phyloP scores from a whole-genome alignment of 148 eudicot species.

The Polygonum aviculare region DNA sequence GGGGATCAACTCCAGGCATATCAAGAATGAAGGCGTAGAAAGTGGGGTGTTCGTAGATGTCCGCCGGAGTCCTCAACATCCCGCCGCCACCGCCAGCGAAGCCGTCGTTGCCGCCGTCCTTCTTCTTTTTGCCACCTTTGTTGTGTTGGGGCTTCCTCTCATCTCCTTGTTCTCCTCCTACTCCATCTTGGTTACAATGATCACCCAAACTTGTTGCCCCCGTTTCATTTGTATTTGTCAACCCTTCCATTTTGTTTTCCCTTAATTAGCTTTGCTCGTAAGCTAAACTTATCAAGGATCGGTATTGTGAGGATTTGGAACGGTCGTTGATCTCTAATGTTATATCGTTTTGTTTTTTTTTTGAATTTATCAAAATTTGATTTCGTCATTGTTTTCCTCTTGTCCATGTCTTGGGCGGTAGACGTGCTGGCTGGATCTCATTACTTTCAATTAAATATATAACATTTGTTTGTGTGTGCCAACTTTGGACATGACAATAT shows the following conservation, averaged over 20 bases:
- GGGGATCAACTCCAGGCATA: conserved; percentile 40
- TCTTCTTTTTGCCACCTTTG: neutral
- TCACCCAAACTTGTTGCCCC: neutral
- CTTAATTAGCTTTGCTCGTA: neutral
- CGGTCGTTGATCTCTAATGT: neutral
- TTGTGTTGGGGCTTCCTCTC: neutral
- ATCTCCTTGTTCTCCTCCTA: neutral
- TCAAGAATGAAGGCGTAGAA: conserved; percentile 26
- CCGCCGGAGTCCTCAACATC: conserved; percentile 33
- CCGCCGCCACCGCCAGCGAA: neutral
- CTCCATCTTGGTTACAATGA: neutral
- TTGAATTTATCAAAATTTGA: neutral
- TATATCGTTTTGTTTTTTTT: neutral
- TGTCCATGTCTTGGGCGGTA: neutral
- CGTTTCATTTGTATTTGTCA: conserved; percentile 4
- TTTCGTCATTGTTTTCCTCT: neutral
- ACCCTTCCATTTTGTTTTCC: neutral
- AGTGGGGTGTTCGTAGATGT: conserved; percentile 30
- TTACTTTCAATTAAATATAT: neutral
- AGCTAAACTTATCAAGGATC: neutral
- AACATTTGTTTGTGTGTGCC: too few relatives aligned
- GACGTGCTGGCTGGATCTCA: neutral
- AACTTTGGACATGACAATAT: too few relatives aligned
- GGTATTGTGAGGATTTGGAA: neutral
- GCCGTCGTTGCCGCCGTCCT: neutral